A percentile compares a stretch with the other conserved stretches of the same genome.
These are phyloP conservation scores for Escallonia rubra DNA, from an alignment of 129 eudicot species.

Conservation along the genomic window DNA sequence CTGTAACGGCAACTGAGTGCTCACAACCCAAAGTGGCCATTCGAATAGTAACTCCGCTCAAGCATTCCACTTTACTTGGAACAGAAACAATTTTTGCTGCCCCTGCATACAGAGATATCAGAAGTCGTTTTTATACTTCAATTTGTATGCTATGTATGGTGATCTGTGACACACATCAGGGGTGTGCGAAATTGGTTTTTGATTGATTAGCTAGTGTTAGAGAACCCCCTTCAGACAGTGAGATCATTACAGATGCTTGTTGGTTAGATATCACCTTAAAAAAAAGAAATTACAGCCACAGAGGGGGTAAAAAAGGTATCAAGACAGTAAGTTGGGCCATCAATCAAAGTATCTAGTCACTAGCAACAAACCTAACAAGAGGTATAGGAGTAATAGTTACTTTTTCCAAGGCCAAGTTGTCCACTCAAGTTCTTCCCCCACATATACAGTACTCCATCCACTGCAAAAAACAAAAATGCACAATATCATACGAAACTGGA, in stretches of 20 bases:
- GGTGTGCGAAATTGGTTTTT: too few relatives aligned
- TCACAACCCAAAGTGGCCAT: slow-evolving; percentile 72
- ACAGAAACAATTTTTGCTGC: slow-evolving; percentile 50
- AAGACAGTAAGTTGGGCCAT: neutral
- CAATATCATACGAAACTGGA: neutral
- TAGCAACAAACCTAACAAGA: slow-evolving; percentile 9
- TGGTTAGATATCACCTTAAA: too few relatives aligned
- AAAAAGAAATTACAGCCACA: neutral
- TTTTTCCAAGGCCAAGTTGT: slow-evolving; percentile 95
- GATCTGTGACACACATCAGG: too few relatives aligned
- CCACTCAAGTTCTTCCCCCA: slow-evolving; percentile 97
- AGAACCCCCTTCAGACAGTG: neutral
- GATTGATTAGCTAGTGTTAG: too few relatives aligned
- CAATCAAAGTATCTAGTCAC: neutral
- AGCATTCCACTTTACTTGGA: slow-evolving; percentile 64
- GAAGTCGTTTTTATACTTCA: too few relatives aligned
- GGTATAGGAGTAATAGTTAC: slow-evolving; percentile 31
- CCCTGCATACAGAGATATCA: slow-evolving; percentile 36
- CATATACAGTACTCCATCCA: slow-evolving; percentile 82
- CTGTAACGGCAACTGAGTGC: slow-evolving; percentile 93
- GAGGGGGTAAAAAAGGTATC: neutral
- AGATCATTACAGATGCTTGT: neutral
- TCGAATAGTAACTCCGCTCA: slow-evolving; percentile 57
- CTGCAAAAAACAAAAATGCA: slow-evolving; percentile 32
- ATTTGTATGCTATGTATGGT: too few relatives aligned